Conservation (phyloP, 352 stramenopile genomes). For the Blastocystis sp. region DNA sequence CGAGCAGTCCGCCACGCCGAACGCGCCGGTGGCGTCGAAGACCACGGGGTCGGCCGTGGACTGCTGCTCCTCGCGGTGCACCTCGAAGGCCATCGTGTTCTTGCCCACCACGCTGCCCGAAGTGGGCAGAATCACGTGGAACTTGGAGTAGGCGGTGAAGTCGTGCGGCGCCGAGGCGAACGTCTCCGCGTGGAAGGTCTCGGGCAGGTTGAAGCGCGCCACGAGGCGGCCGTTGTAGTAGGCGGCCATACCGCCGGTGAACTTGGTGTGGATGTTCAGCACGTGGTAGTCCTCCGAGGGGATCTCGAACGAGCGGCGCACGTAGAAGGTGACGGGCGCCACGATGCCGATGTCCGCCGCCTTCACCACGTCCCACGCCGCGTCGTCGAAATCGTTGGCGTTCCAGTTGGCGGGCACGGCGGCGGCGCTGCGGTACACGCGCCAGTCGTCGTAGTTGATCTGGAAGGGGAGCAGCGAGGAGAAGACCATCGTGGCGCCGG, state of each 20-base stretch:
- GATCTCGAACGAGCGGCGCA: constrained; percentile 35
- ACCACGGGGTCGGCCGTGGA: background rate
- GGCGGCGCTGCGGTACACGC: background rate
- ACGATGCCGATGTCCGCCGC: constrained; percentile 24
- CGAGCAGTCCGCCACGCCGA: constrained; percentile 15
- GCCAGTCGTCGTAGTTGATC: constrained; percentile 45
- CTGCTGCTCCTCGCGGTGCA: constrained; percentile 14
- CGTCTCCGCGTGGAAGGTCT: constrained; percentile 1
- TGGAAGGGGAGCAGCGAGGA: constrained; percentile 58
- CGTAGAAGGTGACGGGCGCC: background rate
- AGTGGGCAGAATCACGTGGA: constrained; percentile 30
- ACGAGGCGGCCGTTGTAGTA: constrained; percentile 40
- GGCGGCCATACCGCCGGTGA: constrained; percentile 34
- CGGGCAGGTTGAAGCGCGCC: constrained; percentile 30
- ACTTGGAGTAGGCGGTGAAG: constrained; percentile 3
- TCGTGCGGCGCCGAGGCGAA: background rate
- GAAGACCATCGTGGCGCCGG: background rate
- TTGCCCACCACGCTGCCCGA: constrained; percentile 2
- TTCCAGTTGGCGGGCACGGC: background rate
- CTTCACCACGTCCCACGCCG: background rate
- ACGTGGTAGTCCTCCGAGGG: constrained; percentile 48
- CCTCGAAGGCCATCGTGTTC: constrained; percentile 53
- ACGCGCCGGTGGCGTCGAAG: constrained; percentile 48
- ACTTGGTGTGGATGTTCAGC: constrained; percentile 38
- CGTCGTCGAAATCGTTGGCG: background rate